Evolutionary conservation across 2,329 filamentous ascomycete genomes (phyloP), one percentile per base, ranked within the genome.

Genomic region (Magnaporthales sp.): DNA sequence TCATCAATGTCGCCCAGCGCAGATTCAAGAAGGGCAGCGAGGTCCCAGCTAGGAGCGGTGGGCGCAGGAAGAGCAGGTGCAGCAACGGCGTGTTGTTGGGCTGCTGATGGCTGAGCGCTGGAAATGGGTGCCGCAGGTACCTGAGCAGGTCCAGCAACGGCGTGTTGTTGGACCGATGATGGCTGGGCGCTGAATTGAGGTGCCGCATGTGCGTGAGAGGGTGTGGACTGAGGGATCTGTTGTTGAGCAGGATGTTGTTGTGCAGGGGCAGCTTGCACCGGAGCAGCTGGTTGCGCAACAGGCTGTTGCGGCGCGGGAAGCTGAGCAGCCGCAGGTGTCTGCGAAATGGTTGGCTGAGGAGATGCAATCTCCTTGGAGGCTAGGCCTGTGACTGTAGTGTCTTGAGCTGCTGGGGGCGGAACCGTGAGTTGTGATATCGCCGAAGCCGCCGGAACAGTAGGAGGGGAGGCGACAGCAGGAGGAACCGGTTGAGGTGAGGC

Each of bases 11-110:
- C 69, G 19, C 71, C 74, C 24, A 77, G 70, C 4, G 74, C 75
- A 58, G 70, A 70, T 68, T 73, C 70, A 24, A 77, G 69, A 68
- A 75, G 71, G 26, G 71, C 71, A 1, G 69, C 73, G n/a, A 76
- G 69, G 65, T 76, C 74, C 60, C 71, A 68, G 54, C 65, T 69
- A 9, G 68, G 56, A 24, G 65, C 24, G 2, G 31, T n/a, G 8
- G 61, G n/a, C n/a, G n/a, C n/a, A n/a, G n/a, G n/a, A n/a, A n/a
- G 24, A 32, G 31, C 60, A 54, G 56, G 24, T 26, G 27, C 56
- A 27, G 24, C 24, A 60, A 26, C 56, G 13, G 19, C 26, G 13
- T 26, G 56, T 2, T 60, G 56, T 9, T 29, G 22, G 26, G 11
- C 24, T 26, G 26, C 13, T 27, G 19, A 7, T 27, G 24, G 56